These are phyloP conservation scores for Acanthamoeba lenticulata DNA, from an alignment of 208 protist species.

Conservation along the genomic window DNA sequence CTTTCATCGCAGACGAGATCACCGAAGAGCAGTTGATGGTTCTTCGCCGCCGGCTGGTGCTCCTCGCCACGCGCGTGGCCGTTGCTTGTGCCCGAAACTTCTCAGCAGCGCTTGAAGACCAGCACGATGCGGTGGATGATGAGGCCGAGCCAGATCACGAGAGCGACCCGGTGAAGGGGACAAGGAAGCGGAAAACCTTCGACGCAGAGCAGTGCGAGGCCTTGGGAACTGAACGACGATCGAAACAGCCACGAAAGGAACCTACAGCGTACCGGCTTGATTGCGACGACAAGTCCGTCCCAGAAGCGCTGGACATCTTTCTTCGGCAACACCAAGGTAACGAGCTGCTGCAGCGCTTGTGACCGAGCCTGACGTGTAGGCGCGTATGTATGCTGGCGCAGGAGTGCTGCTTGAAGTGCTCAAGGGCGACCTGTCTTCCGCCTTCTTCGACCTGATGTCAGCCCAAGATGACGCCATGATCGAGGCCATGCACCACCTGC, in stretches of 20 bases:
- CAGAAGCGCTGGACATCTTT: no score
- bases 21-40: not conserved
- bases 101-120: not conserved
- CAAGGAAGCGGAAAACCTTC: not conserved
- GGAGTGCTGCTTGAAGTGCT: not conserved
- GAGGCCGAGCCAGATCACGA: not conserved
- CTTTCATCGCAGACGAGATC: not conserved
- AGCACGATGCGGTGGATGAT: not conserved
- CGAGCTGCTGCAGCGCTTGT: no score
- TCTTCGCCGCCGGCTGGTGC: not conserved
- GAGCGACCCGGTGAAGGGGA: not conserved
- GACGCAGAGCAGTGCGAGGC: not conserved
- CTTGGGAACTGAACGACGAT: not conserved
- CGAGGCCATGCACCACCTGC: constrained; percentile 4
- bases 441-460: constrained; percentile 10
- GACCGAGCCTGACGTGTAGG: no score
- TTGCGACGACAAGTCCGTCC: no score
- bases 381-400: no score
- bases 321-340: no score
- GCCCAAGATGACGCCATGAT: not conserved
- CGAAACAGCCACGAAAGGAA: not conserved
- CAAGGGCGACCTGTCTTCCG: not conserved
- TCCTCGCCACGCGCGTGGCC: not conserved
- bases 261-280: not conserved
- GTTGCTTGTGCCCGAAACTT: not conserved